Evolutionary conservation across 108 stramenopile genomes (phyloP), one percentile per base, ranked within the genome.

Genomic region (Cyclotella atomus): DNA sequence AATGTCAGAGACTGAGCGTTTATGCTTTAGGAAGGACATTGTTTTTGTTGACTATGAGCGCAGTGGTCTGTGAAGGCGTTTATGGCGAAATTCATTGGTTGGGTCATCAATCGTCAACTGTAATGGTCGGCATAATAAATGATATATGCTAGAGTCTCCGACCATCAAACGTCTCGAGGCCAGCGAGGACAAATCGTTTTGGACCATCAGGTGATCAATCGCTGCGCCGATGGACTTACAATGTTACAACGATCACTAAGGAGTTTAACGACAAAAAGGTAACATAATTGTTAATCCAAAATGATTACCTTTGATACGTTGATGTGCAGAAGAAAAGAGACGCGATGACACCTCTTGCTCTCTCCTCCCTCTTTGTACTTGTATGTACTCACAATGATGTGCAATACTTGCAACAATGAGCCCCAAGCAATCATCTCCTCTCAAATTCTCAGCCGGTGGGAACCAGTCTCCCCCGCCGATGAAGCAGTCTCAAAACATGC

Each of bases 11-110:
- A 77, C 52, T 46, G 50, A 54, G 64, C 77, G 63, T 59, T 77
- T 77, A 55, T 77, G 55, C 65, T 77, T 77, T 17, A 77, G 47
- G 55, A 70, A 47, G 12, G 77, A 70, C 77, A 77, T 77, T 19
- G n/a, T 62, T 44, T 59, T 32, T 1, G 52, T 19, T 17, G 7
- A 49, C 17, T 49, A 4, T 19, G 14, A n/a, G n/a, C 10, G 14
- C 3, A n/a, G 47, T 49, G 10, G 47, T 4, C 19, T n/a, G n/a
- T n/a, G n/a, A n/a, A n/a, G n/a, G n/a, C n/a, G n/a, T n/a, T n/a
- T n/a, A n/a, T n/a, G n/a, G n/a, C 47, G 47, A 19, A 19, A 19
- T n/a, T 49, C 47, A 20, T 41, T 41, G 9, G 38, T 6, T 41
- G 12, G 6, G 9, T 41, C 12, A 9, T 41, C 12, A 41, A n/a